phyloP scores from a whole-genome alignment of 225 moss, liverwort and hornwort species.

The Physcomitrium patens region DNA sequence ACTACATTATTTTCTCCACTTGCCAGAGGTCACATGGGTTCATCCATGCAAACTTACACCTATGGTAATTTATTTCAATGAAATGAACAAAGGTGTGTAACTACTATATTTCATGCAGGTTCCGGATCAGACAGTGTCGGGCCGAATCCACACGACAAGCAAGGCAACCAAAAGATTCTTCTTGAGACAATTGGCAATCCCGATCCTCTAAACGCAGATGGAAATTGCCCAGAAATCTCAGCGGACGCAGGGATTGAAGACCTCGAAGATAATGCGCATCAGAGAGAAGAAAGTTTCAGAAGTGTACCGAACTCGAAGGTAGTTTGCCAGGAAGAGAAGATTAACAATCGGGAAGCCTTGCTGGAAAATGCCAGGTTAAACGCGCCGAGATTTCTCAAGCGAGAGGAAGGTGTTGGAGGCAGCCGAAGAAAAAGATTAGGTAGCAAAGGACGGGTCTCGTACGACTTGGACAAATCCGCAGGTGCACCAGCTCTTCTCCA shows the following conservation, averaged over 20 bases:
- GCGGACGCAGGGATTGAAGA: not conserved
- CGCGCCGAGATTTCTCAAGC: not conserved
- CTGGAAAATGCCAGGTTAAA: not conserved
- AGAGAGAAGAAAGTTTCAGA: not conserved
- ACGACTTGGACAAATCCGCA: slow-evolving; percentile 8
- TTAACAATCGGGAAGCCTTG: not conserved
- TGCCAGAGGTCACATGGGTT: too few species aligned
- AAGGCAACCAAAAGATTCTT: not conserved
- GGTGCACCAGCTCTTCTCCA: not conserved
- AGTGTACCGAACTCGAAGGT: not conserved
- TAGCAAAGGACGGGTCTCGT: slow-evolving; percentile 7
- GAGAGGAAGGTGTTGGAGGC: not conserved
- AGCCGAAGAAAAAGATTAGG: not conserved
- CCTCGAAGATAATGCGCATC: not conserved
- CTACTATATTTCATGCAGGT: not conserved
- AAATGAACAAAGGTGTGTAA: too few species aligned
- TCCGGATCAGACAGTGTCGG: not conserved
- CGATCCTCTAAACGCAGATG: not conserved
- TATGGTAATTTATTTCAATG: too few species aligned
- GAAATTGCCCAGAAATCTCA: not conserved
- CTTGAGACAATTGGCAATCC: not conserved
- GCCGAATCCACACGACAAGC: not conserved
- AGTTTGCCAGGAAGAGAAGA: not conserved
- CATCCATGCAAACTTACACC: too few species aligned
- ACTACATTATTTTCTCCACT: too few species aligned